phyloP scores from a whole-genome alignment of 2,329 filamentous ascomycete species.

The Scleromitrula shiraiana region DNA sequence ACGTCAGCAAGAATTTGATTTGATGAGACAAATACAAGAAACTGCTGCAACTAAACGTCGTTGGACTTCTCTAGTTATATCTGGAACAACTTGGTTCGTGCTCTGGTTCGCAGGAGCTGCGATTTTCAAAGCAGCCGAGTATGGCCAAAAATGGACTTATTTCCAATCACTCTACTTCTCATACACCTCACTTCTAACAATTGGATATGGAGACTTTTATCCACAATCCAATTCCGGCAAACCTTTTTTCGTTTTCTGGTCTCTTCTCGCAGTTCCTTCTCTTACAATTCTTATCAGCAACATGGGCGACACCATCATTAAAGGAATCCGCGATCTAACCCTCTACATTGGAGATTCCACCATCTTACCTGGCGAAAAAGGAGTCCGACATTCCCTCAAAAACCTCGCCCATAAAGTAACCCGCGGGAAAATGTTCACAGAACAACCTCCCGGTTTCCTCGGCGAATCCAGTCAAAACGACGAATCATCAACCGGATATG shows the following conservation, averaged over 20 bases:
- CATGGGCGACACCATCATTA: conserved; percentile 76
- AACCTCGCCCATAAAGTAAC: conserved; percentile 37
- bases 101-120: conserved; percentile 77
- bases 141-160: conserved; percentile 55
- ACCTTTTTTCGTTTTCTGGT: conserved; percentile 92
- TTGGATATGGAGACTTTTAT: conserved; percentile 77
- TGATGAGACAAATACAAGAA: conserved; percentile 75
- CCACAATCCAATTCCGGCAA: conserved; percentile 72
- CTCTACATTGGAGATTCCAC: conserved; percentile 50
- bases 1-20: conserved; percentile 61
- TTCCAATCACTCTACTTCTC: conserved; percentile 80
- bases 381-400: conserved; percentile 39
- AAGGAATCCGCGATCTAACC: conserved; percentile 46
- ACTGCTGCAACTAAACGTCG: conserved; percentile 56
- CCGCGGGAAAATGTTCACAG: conserved; percentile 37
- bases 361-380: conserved; percentile 49
- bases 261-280: conserved; percentile 73
- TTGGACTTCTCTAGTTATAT: conserved; percentile 67
- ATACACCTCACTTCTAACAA: conserved; percentile 74
- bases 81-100: conserved; percentile 57
- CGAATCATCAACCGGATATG: conserved; percentile 17
- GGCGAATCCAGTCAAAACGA: conserved; percentile 24
- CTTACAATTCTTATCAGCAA: conserved; percentile 82
- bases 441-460: conserved; percentile 36
- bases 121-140: conserved; percentile 55